A percentile compares a stretch with the other conserved stretches of the same genome.
Conservation (phyloP, 495 filamentous ascomycete species). For the Letharia lupina region DNA sequence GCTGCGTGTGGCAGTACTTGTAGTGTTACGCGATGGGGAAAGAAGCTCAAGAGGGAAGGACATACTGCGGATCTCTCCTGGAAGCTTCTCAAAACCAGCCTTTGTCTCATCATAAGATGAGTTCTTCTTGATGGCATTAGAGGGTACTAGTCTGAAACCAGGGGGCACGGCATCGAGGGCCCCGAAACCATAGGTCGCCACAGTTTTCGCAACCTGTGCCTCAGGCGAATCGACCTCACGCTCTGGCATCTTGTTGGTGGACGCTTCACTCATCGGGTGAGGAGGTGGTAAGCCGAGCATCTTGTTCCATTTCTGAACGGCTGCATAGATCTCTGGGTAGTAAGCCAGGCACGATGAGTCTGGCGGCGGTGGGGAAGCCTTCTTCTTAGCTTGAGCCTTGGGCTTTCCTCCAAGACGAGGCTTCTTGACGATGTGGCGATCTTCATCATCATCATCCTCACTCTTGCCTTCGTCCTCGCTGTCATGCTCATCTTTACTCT, state of each 20-base stretch:
- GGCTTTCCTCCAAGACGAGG: background rate
- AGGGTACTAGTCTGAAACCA: too few relatives aligned
- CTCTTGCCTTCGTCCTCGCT: background rate
- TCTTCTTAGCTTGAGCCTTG: background rate
- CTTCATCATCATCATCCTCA: background rate
- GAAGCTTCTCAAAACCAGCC: constrained; percentile 30
- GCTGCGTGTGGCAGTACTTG: background rate
- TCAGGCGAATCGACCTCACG: background rate
- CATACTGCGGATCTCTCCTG: constrained; percentile 30
- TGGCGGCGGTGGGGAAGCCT: background rate
- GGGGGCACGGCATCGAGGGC: too few relatives aligned
- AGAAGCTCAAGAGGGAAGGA: background rate
- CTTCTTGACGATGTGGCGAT: constrained; percentile 1
- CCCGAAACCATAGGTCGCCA: background rate
- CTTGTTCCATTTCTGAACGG: background rate
- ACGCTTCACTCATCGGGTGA: background rate
- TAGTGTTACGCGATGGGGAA: background rate
- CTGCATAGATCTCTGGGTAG: background rate
- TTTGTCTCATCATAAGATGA: constrained; percentile 14
- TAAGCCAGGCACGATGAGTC: background rate
- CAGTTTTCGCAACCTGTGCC: background rate
- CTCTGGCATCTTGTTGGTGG: background rate
- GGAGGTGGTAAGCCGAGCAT: constrained; percentile 3
- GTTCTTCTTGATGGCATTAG: constrained; percentile 3
- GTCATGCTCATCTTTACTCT: background rate